A percentile compares a stretch with the other conserved stretches of the same genome.
These are phyloP conservation scores for Kokia cookei DNA, from an alignment of 441 rosid species.

Conservation along the genomic window DNA sequence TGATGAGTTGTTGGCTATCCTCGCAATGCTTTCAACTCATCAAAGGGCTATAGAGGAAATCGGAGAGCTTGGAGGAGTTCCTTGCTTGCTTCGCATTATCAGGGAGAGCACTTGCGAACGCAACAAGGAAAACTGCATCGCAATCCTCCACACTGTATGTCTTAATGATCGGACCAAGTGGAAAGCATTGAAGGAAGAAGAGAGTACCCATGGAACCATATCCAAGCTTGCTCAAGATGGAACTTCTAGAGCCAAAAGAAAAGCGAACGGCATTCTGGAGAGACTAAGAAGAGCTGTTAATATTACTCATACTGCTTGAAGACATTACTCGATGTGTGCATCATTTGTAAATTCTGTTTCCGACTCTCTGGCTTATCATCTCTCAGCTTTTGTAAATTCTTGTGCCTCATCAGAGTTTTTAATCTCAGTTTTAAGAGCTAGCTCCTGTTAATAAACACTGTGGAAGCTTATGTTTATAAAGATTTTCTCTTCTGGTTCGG, in stretches of 20 bases:
- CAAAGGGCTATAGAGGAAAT: slow-evolving; percentile 71
- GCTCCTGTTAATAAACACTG: slow-evolving; percentile 36
- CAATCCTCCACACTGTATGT: slow-evolving; percentile 66
- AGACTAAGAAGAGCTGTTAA: slow-evolving; percentile 62
- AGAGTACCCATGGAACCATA: slow-evolving; percentile 51
- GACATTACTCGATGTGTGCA: background rate
- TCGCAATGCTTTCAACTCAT: slow-evolving; percentile 76
- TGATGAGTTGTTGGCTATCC: slow-evolving; percentile 77
- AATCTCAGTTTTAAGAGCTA: slow-evolving; percentile 21
- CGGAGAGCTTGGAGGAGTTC: slow-evolving; percentile 65
- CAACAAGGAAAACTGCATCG: slow-evolving; percentile 83
- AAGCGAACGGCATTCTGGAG: slow-evolving; percentile 75
- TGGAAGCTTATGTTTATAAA: slow-evolving; percentile 10
- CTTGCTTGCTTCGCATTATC: slow-evolving; percentile 63
- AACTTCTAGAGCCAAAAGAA: slow-evolving; percentile 89
- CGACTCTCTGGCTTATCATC: slow-evolving; percentile 1
- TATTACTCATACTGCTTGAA: slow-evolving; percentile 83
- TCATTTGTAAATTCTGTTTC: slow-evolving; percentile 47
- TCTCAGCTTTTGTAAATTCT: slow-evolving; percentile 37
- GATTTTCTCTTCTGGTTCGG: background rate
- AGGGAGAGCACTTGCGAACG: slow-evolving; percentile 69
- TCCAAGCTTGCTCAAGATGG: slow-evolving; percentile 75
- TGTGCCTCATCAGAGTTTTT: slow-evolving; percentile 13
- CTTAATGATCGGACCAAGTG: slow-evolving; percentile 64
- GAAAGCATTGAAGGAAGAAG: slow-evolving; percentile 77